A percentile compares a stretch with the other conserved stretches of the same genome.
Conservation (phyloP, 768 basidiomycete species). For the Termitomyces sp. region DNA sequence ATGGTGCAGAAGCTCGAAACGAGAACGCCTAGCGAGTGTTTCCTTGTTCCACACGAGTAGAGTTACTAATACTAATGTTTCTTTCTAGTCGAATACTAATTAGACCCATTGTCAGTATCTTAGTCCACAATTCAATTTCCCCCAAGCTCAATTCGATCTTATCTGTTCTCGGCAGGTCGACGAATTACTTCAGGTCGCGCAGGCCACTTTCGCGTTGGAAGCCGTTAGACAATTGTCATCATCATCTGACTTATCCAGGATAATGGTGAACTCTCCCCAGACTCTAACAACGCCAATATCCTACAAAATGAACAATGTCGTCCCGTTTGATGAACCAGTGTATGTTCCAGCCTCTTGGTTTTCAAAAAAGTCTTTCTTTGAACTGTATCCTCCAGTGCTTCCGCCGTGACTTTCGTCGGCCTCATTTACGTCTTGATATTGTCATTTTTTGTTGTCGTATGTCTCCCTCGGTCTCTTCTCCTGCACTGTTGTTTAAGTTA, state of each 20-base stretch:
- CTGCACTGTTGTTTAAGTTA: background rate
- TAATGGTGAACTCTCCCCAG: conserved; percentile 48
- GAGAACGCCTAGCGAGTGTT: conserved; percentile 57
- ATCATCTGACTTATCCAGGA: conserved; percentile 14
- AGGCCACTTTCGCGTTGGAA: conserved; percentile 24
- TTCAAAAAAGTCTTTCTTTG: background rate
- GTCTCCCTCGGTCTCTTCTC: conserved; percentile 7
- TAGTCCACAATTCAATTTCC: too few relatives aligned
- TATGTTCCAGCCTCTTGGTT: conserved; percentile 30
- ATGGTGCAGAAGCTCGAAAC: conserved; percentile 49
- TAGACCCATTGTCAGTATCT: conserved; percentile 25
- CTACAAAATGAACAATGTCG: conserved; percentile 46
- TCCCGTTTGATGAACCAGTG: conserved; percentile 62
- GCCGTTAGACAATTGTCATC: conserved; percentile 18
- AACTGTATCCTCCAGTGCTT: conserved; percentile 33
- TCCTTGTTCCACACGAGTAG: background rate
- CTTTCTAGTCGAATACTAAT: conserved; percentile 26
- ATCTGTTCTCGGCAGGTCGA: background rate
- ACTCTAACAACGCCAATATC: conserved; percentile 45
- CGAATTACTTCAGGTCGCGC: conserved; percentile 11
- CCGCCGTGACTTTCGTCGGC: conserved; percentile 53
- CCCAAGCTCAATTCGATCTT: background rate
- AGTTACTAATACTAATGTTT: background rate
- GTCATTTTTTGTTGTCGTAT: conserved; percentile 30
- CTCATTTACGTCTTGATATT: conserved; percentile 53